Base-by-base conservation (phyloP, 192 early-diverging fungal genomes). In the Diversispora eburnea region DNA sequence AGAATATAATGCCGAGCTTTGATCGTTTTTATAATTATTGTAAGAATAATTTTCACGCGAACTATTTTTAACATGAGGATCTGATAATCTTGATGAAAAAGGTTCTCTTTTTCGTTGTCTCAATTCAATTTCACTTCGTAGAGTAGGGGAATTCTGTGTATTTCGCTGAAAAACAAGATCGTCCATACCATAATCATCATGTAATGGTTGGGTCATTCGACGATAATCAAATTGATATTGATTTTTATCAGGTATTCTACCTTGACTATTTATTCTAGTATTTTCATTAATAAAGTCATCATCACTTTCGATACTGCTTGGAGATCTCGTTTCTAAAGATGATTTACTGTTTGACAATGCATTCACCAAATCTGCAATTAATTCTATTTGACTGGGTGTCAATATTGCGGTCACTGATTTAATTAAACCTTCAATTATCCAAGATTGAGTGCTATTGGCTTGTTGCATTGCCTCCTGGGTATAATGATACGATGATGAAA, bases 351-450 rank as follows among this genome's bases (percentile, higher is more conserved):
- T 41, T 49, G 43, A 49, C 22, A 72, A 51, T 8, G 58, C 43
- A 5, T 59, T 61, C 1, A 79, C 67, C 22, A 84, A 73, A 41
- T 84, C 83, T 46, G 76, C 49, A n/a, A 84, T 60, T 59, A 78
- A 85, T 10, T 76, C 79, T 6, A 82, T 64, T 52, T 87, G 86
- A 19, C 75, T 76, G 12, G 86, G 86, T 13, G 70, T 62, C 43
- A 72, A 49, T 20, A 72, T 19, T 3, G 58, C 57, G 61, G 39
- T 61, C 12, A 49, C 1, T 8, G 70, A 59, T 51, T 72, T 19
- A 72, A 72, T 72, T n/a, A 15, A n/a, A 9, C 70, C 10, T 42
- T 72, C 46, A 12, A 72, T 58, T 20, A 58, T 33, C 17, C 42
- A 72, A 17, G 70, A 45, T 72, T 72, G 70, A 15, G 70, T 72